These are phyloP conservation scores for Tylopilus subfusipes DNA, from an alignment of 768 basidiomycete genomes.

Conservation along the genomic window DNA sequence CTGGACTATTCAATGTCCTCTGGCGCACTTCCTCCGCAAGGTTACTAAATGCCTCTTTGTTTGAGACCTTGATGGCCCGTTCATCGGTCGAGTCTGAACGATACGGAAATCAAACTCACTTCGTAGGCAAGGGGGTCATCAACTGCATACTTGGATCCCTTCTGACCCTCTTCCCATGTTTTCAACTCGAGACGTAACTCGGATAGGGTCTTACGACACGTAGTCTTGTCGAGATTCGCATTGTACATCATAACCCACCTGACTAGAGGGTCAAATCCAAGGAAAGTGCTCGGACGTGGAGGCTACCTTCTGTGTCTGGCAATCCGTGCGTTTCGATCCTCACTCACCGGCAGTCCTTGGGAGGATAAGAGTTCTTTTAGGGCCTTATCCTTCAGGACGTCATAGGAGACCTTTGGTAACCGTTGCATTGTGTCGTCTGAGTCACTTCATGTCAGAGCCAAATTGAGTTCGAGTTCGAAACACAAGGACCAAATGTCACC, in stretches of 20 bases:
- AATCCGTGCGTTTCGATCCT: constrained; percentile 50
- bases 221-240: constrained; percentile 62
- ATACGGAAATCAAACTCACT: constrained; percentile 26
- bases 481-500: constrained; percentile 5
- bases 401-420: constrained; percentile 64
- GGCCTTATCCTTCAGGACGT: constrained; percentile 57
- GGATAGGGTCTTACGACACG: constrained; percentile 42
- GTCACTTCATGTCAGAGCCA: constrained; percentile 18
- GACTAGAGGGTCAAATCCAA: background rate
- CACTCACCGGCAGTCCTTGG: constrained; percentile 47
- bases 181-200: constrained; percentile 53
- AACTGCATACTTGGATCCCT: constrained; percentile 32
- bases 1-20: constrained; percentile 27
- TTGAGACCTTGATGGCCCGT: constrained; percentile 12
- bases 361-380: constrained; percentile 54
- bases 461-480: constrained; percentile 8
- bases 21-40: constrained; percentile 36
- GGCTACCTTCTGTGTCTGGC: constrained; percentile 58
- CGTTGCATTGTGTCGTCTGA: constrained; percentile 39
- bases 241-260: constrained; percentile 74
- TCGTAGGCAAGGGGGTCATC: constrained; percentile 39
- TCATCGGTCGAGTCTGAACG: background rate
- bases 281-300: no score
- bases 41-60: constrained; percentile 33
- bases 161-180: constrained; percentile 54